Base-by-base conservation (phyloP, 2,329 filamentous ascomycete species). In the Alternaria consortialis region DNA sequence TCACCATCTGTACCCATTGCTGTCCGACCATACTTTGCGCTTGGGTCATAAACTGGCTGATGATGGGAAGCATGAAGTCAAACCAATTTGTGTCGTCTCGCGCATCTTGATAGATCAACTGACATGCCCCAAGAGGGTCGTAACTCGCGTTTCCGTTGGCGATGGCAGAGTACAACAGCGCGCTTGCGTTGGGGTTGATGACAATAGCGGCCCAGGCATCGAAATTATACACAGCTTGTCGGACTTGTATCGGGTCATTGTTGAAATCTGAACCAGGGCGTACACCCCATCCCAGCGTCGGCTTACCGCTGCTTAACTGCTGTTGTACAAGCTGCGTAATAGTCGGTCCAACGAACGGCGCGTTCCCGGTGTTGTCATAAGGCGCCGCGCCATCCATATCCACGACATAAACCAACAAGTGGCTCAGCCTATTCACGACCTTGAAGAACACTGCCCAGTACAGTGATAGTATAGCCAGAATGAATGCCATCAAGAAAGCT, bases 371-470 rank as follows among this genome's bases (percentile, higher is more conserved):
- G 23, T 79, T 80, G 64, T 80, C 70, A 63, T 85, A 88, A 1
- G 86, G 86, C 1, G 84, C 79, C 46, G 82, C 81, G 4, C 84
- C 85, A 70, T 91, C 88, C 64, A 90, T 89, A 71, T 90, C 86
- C 29, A 90, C 87, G 2, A 90, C 83, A 62, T 85, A 84, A 8
- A 90, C 80, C 3, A 80, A 3, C 76, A 77, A 17, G 84, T 75
- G 53, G 85, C 87, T 44, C 79, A 74, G 40, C 25, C 73, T 64
- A 6, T 68, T 66, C 11, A 87, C 80, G 0, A 85, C 80, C 13
- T 80, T 69, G 68, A 81, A 86, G 20, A 90, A 83, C 0, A 84
- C 83, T 0, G 79, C 87, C 87, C 87, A 90, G 76, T 87, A 90
- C 3, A 90, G 75, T 0, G 85, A 88, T 0, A 90, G 72, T 4